A percentile compares a stretch with the other conserved stretches of the same genome.
These are phyloP conservation scores for Schoenoplectus tabernaemontani DNA, from an alignment of 202 grass and related monocot genomes.

Conservation along the genomic window DNA sequence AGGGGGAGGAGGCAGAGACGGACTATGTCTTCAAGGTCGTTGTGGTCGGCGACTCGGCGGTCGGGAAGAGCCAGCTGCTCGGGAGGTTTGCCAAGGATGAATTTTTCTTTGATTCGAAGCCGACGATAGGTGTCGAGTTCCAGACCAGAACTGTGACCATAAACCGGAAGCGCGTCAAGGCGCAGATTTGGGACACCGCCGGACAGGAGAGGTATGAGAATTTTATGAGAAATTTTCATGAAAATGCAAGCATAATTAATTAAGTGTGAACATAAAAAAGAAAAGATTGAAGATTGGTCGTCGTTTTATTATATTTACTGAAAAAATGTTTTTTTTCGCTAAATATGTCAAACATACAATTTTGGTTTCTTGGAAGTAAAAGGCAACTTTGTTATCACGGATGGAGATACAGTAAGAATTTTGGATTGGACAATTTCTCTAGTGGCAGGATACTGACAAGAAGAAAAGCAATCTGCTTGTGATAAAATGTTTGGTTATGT, in stretches of 20 bases:
- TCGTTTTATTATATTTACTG: background rate
- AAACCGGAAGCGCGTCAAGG: conserved; percentile 34
- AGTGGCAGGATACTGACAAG: conserved; percentile 2
- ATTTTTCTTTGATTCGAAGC: conserved; percentile 70
- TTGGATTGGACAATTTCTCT: background rate
- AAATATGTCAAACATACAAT: background rate
- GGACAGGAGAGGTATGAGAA: conserved; percentile 48
- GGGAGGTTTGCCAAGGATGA: conserved; percentile 64
- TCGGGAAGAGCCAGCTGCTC: conserved; percentile 81
- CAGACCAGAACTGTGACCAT: conserved; percentile 58
- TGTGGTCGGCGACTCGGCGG: conserved; percentile 71
- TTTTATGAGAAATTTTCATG: background rate
- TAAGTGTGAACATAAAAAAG: background rate
- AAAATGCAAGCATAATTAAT: background rate
- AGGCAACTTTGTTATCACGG: background rate
- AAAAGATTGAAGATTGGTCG: background rate
- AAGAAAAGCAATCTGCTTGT: background rate
- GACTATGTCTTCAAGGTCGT: conserved; percentile 93
- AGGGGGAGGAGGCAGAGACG: conserved; percentile 62
- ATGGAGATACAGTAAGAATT: background rate
- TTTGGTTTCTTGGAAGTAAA: background rate
- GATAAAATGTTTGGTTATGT: background rate
- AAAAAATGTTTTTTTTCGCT: background rate
- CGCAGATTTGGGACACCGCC: conserved; percentile 63
- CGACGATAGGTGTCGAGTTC: conserved; percentile 91